Conservation (phyloP, 2,329 filamentous ascomycete genomes). For the Lachnellula willkommii region DNA sequence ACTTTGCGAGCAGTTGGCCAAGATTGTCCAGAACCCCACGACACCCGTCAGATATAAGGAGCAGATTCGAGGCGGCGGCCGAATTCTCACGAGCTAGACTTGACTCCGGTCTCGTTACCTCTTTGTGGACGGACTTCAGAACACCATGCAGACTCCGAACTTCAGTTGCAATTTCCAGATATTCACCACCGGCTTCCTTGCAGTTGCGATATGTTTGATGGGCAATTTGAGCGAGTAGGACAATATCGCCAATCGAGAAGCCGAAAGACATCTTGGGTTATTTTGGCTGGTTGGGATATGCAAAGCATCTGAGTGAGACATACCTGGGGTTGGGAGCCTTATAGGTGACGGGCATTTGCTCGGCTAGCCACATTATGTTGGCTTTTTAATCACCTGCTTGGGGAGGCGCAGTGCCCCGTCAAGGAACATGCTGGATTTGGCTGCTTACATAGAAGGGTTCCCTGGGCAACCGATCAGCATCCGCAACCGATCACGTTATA, state of each 20-base stretch:
- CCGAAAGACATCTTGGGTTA: constrained; percentile 2
- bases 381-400: not conserved
- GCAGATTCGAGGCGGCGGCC: not conserved
- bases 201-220: constrained; percentile 3
- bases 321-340: not conserved
- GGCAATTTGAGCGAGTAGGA: constrained; percentile 1
- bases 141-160: constrained; percentile 3
- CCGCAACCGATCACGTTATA: no score
- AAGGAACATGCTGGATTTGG: no score
- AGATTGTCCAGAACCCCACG: not conserved
- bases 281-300: not conserved
- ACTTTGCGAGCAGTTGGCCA: not conserved
- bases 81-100: not conserved
- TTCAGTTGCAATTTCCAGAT: constrained; percentile 1
- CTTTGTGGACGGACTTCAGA: constrained; percentile 1
- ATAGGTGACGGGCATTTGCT: not conserved
- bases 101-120: not conserved
- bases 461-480: no score
- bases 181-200: constrained; percentile 3
- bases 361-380: constrained; percentile 28
- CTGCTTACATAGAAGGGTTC: no score
- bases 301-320: no score
- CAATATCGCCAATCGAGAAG: constrained; percentile 1
- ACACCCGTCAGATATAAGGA: not conserved
- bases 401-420: not conserved